phyloP scores from a whole-genome alignment of 805 yeast genomes.

The Maudiozyma serrabonitensis region DNA sequence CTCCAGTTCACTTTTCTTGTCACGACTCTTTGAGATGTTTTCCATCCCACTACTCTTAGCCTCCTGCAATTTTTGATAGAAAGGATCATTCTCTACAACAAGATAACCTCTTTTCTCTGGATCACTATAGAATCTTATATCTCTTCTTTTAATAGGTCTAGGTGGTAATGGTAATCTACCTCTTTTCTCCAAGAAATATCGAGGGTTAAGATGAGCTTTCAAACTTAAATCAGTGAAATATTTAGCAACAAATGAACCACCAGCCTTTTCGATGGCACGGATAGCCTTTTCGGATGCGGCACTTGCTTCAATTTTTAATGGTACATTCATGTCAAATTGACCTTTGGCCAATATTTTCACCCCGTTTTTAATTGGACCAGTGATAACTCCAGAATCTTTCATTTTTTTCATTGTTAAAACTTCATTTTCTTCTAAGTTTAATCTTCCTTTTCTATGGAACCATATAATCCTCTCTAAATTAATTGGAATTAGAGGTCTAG shows the following conservation, averaged over 20 bases:
- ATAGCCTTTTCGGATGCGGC: conserved; percentile 73
- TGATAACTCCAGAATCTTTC: conserved; percentile 62
- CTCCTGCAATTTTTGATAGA: conserved; percentile 15
- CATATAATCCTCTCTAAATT: conserved; percentile 62
- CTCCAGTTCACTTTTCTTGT: conserved; percentile 28
- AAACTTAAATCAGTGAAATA: conserved; percentile 61
- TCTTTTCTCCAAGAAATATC: conserved; percentile 52
- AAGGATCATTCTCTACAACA: conserved; percentile 31
- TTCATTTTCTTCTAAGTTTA: conserved; percentile 49
- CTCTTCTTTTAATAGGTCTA: conserved; percentile 75
- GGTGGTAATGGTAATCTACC: conserved; percentile 80
- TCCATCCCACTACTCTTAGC: conserved; percentile 15
- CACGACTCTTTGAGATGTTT: conserved; percentile 13
- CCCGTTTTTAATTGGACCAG: conserved; percentile 68
- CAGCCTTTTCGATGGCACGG: conserved; percentile 56
- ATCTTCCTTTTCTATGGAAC: conserved; percentile 59
- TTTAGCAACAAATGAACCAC: conserved; percentile 65
- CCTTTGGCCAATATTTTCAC: conserved; percentile 73
- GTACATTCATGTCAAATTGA: conserved; percentile 38
- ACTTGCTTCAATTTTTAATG: conserved; percentile 72
- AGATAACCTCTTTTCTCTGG: conserved; percentile 70
- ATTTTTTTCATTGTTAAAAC: conserved; percentile 65
- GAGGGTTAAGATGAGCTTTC: conserved; percentile 69
- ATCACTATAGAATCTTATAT: conserved; percentile 67
- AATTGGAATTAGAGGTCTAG: conserved; percentile 43